Percentiles rank a stretch among this genome's conserved stretches.
These are phyloP conservation scores for Talaromyces adpressus DNA, from an alignment of 495 filamentous ascomycete genomes.

Conservation along the genomic window DNA sequence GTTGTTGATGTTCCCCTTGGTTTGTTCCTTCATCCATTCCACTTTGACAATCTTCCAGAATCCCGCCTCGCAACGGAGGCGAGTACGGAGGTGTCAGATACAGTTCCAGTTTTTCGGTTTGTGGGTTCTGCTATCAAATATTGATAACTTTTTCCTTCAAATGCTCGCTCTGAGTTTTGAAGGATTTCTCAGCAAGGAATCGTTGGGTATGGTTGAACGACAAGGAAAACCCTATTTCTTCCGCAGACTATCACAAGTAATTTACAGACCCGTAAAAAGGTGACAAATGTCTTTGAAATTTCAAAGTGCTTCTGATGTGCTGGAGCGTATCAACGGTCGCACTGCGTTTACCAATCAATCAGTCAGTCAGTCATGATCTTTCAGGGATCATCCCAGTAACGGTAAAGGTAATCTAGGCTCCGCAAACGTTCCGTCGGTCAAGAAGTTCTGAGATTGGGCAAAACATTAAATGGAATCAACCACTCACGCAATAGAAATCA, in stretches of 20 bases:
- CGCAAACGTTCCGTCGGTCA: conserved; percentile 1
- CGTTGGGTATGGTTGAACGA: background rate
- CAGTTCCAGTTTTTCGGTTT: conserved; percentile 50
- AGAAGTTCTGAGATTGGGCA: background rate
- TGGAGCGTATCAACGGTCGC: background rate
- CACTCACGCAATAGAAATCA: background rate
- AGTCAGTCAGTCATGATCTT: background rate
- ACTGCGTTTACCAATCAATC: background rate
- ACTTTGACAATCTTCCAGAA: conserved; percentile 35
- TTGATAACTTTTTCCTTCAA: background rate
- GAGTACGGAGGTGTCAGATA: conserved; percentile 52
- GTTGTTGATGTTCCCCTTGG: conserved; percentile 52
- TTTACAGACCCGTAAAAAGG: background rate
- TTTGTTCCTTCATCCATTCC: conserved; percentile 67
- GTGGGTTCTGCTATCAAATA: background rate
- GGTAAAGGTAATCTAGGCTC: background rate
- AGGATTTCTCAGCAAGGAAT: background rate
- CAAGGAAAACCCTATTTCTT: background rate
- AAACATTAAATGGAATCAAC: background rate
- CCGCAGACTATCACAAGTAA: background rate
- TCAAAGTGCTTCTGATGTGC: background rate
- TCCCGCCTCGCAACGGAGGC: conserved; percentile 41
- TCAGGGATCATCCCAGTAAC: conserved; percentile 1
- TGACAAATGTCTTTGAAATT: background rate
- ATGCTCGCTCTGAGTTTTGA: background rate